Conservation (phyloP, 495 filamentous ascomycete species). For the Thozetella sp. region DNA sequence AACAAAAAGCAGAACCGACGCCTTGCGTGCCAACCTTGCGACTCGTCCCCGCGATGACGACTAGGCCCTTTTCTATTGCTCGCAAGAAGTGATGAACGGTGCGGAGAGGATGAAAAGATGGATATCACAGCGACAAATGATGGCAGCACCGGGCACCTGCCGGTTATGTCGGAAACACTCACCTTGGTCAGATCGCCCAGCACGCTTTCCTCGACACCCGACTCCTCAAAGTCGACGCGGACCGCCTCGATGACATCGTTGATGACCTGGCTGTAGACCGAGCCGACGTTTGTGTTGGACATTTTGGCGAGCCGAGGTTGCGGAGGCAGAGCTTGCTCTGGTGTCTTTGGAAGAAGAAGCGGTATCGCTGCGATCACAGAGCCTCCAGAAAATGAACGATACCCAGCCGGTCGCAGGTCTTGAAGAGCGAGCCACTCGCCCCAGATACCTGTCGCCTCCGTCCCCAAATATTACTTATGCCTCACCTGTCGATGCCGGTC, state of each 20-base stretch:
- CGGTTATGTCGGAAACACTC: constrained; percentile 30
- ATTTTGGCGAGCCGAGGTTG: constrained; percentile 40
- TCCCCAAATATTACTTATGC: background rate
- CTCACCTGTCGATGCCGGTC: background rate
- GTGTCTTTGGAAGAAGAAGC: background rate
- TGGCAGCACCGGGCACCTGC: constrained; percentile 8
- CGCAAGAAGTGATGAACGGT: background rate
- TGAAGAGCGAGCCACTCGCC: background rate
- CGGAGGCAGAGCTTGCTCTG: background rate
- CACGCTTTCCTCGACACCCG: constrained; percentile 83
- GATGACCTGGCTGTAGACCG: constrained; percentile 88
- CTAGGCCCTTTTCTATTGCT: no score
- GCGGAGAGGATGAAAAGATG: background rate
- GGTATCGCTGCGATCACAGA: background rate
- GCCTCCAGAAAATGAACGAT: background rate
- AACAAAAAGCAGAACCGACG: constrained; percentile 6
- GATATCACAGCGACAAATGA: constrained; percentile 26
- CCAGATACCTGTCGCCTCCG: background rate
- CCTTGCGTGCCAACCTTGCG: background rate
- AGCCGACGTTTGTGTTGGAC: constrained; percentile 63
- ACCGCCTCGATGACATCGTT: constrained; percentile 86
- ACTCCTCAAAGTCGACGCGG: constrained; percentile 94
- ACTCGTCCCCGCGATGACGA: background rate
- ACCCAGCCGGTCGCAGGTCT: background rate
- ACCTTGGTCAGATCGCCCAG: constrained; percentile 85